Evolutionary conservation across 345 rosid genomes (phyloP).

Genomic region (Garcia nutans): DNA sequence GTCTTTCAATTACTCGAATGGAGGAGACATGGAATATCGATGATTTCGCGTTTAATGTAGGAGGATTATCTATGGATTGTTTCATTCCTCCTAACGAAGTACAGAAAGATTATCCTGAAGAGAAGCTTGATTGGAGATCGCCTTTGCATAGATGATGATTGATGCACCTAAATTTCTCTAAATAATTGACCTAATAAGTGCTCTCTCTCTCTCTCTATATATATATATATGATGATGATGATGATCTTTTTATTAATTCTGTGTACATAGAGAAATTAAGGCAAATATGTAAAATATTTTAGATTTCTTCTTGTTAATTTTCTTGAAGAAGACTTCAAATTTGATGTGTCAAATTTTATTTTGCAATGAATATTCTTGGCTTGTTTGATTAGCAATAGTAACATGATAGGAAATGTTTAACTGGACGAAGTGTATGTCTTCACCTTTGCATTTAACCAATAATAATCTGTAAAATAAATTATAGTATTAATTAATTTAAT

Average conservation of each 20-base stretch:
- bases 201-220: no score
- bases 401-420: no score
- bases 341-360: neutral
- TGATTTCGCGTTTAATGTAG: constrained; percentile 82
- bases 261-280: neutral
- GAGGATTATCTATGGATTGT: constrained; percentile 73
- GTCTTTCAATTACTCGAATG: constrained; percentile 70
- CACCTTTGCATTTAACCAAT: no score
- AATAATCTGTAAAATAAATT: no score
- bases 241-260: neutral
- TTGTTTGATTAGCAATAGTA: neutral
- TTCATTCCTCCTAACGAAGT: constrained; percentile 85
- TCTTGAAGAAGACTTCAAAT: neutral
- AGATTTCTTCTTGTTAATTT: neutral
- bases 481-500: no score
- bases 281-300: neutral
- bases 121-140: constrained; percentile 40
- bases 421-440: no score
- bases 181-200: no score
- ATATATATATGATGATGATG: no score
- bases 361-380: constrained; percentile 3
- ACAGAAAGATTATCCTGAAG: constrained; percentile 40
- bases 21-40: constrained; percentile 83
- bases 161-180: no score
- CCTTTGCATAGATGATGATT: constrained; percentile 24